phyloP scores from a whole-genome alignment of 768 basidiomycete species.

The Calocera viscosa region DNA sequence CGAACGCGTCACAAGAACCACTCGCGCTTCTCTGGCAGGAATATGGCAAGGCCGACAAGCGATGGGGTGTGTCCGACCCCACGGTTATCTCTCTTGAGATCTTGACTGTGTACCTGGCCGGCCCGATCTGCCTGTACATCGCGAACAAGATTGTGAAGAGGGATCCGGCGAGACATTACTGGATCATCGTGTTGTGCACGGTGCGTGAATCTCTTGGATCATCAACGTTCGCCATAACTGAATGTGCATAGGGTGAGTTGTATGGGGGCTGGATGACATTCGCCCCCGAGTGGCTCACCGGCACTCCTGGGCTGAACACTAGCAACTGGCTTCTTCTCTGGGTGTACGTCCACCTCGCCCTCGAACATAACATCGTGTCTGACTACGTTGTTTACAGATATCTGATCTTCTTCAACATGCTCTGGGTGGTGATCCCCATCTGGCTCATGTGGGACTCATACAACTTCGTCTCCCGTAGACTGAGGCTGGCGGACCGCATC shows the following conservation, averaged over 20 bases:
- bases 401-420: slow-evolving; percentile 61
- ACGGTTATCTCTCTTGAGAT: slow-evolving; percentile 73
- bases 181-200: slow-evolving; percentile 66
- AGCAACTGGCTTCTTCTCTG: slow-evolving; percentile 60
- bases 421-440: slow-evolving; percentile 74
- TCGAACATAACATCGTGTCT: not conserved
- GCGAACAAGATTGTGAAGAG: slow-evolving; percentile 49
- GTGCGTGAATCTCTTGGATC: slow-evolving; percentile 20
- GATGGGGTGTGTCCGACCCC: slow-evolving; percentile 71
- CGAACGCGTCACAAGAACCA: slow-evolving; percentile 9
- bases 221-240: not conserved
- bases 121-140: slow-evolving; percentile 61
- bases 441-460: slow-evolving; percentile 73
- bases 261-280: slow-evolving; percentile 87
- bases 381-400: not conserved
- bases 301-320: slow-evolving; percentile 56
- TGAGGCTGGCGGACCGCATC: not conserved
- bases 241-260: slow-evolving; percentile 35
- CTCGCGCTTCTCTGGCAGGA: slow-evolving; percentile 44
- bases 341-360: slow-evolving; percentile 50
- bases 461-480: slow-evolving; percentile 41
- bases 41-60: slow-evolving; percentile 64
- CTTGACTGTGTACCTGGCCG: slow-evolving; percentile 63
- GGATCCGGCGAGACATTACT: slow-evolving; percentile 54
- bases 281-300: slow-evolving; percentile 73